Evolutionary conservation across 495 filamentous ascomycete genomes (phyloP).

Genomic region (Hyaloscypha bicolor): DNA sequence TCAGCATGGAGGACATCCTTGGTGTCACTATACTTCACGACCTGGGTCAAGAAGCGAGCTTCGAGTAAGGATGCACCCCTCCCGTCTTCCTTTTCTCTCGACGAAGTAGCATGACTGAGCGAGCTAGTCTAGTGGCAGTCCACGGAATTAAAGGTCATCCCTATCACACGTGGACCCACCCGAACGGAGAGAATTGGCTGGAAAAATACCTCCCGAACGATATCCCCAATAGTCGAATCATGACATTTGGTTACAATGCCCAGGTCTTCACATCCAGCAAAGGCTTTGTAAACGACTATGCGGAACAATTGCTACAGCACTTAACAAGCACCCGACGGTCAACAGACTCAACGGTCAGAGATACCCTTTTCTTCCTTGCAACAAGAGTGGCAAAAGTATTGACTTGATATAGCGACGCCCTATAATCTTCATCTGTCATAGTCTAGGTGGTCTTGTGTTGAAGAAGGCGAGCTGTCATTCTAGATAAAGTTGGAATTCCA

Average conservation of each 20-base stretch:
- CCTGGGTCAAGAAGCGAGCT: too few relatives aligned
- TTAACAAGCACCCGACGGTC: conserved; percentile 7
- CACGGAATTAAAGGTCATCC: conserved; percentile 42
- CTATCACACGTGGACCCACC: conserved; percentile 39
- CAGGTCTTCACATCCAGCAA: conserved; percentile 16
- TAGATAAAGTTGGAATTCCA: too few relatives aligned
- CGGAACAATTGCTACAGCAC: conserved; percentile 20
- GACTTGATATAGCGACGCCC: conserved; percentile 14
- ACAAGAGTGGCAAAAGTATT: too few relatives aligned
- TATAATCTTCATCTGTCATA: conserved; percentile 39
- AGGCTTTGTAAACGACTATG: conserved; percentile 19
- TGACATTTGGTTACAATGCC: conserved; percentile 32
- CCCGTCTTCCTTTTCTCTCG: too few relatives aligned
- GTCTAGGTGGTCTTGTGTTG: conserved; percentile 21
- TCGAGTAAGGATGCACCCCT: too few relatives aligned
- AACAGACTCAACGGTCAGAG: background rate
- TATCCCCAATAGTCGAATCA: conserved; percentile 34
- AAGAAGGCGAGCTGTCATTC: too few relatives aligned
- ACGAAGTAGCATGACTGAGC: too few relatives aligned
- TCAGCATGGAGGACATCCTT: too few relatives aligned
- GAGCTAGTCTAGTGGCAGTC: conserved; percentile 35
- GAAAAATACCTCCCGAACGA: conserved; percentile 36
- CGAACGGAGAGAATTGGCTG: conserved; percentile 35
- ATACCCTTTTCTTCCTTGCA: too few relatives aligned
- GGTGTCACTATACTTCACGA: too few relatives aligned